Conservation (phyloP, 2,329 filamentous ascomycete genomes). For the Coniochaeta sp. region DNA sequence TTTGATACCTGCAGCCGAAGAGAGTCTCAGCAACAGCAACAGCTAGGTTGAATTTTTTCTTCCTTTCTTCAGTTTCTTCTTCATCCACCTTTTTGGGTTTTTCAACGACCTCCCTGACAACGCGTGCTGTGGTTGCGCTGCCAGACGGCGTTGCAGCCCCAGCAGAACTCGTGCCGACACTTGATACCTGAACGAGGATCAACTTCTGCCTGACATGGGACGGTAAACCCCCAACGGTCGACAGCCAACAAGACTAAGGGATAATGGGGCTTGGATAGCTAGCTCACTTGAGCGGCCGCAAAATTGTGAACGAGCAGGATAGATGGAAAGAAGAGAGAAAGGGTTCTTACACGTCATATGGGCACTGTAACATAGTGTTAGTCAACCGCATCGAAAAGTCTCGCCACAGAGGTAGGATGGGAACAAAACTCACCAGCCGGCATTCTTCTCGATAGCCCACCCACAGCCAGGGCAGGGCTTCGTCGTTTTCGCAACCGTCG, state of each 20-base stretch:
- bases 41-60: background rate
- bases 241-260: background rate
- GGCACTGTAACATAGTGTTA: slow-evolving; percentile 20
- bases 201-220: background rate
- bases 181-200: slow-evolving; percentile 20
- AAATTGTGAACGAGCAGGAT: background rate
- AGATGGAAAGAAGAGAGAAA: slow-evolving; percentile 4
- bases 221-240: background rate
- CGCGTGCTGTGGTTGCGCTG: slow-evolving; percentile 11
- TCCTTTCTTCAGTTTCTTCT: no score
- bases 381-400: background rate
- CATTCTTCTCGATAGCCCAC: slow-evolving; percentile 30
- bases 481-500: slow-evolving; percentile 20
- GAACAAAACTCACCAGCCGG: slow-evolving; percentile 28
- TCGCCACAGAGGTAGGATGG: background rate
- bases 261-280: background rate
- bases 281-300: background rate
- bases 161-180: slow-evolving; percentile 27
- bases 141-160: slow-evolving; percentile 20
- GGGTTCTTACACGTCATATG: slow-evolving; percentile 32
- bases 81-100: background rate
- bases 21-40: background rate
- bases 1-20: slow-evolving; percentile 15
- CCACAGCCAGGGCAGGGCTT: slow-evolving; percentile 30
- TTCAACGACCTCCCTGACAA: slow-evolving; percentile 9